phyloP scores from a whole-genome alignment of 2,329 filamentous ascomycete genomes.

The Exophiala viscosa region DNA sequence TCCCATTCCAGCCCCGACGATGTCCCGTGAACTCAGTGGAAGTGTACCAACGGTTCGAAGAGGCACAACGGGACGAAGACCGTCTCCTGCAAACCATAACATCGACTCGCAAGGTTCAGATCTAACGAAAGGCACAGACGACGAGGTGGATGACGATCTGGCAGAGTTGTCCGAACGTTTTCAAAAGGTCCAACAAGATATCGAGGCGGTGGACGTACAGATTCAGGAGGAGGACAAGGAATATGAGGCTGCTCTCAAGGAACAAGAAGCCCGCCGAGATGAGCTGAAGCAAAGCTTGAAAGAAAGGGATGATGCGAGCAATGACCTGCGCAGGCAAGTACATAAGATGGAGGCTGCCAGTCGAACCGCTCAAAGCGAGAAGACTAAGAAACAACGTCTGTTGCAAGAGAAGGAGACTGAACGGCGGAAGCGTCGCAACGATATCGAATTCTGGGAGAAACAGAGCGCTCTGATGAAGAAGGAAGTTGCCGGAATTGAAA shows the following conservation, averaged over 20 bases:
- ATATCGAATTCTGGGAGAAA: conserved; percentile 56
- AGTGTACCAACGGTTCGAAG: conserved; percentile 55
- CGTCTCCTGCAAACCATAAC: conserved; percentile 61
- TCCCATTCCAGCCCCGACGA: conserved; percentile 57
- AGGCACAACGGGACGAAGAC: conserved; percentile 67
- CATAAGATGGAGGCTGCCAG: conserved; percentile 77
- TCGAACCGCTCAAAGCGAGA: conserved; percentile 72
- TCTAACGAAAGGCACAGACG: conserved; percentile 31
- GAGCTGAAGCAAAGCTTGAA: conserved; percentile 72
- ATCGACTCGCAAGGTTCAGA: conserved; percentile 35
- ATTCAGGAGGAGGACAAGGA: conserved; percentile 67
- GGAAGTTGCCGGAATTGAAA: conserved; percentile 44
- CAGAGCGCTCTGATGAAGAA: conserved; percentile 52
- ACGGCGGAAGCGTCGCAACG: conserved; percentile 58
- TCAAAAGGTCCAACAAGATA: conserved; percentile 75
- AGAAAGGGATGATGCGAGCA: conserved; percentile 86
- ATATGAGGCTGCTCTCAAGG: conserved; percentile 60
- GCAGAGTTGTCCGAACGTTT: conserved; percentile 78
- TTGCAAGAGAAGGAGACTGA: conserved; percentile 60
- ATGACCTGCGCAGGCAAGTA: conserved; percentile 76
- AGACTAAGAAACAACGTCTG: conserved; percentile 67
- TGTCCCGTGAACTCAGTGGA: conserved; percentile 63
- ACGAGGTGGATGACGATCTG: conserved; percentile 63
- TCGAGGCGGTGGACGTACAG: conserved; percentile 70
- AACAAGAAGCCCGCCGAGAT: conserved; percentile 73